Base-by-base conservation (phyloP, 2,329 filamentous ascomycete species). In the Rhynchosporium secalis region DNA sequence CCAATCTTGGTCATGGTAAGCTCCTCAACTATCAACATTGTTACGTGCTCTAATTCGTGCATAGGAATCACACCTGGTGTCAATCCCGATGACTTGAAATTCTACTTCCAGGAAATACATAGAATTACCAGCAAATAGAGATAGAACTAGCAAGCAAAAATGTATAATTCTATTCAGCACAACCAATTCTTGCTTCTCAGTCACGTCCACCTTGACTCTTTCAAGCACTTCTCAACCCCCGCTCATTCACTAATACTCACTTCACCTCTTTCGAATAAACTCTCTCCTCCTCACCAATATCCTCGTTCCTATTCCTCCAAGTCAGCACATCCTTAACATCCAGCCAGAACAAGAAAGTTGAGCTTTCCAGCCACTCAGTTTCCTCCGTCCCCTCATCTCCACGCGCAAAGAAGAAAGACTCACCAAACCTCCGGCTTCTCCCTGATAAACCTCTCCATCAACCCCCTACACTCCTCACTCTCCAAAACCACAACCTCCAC, bases 101-200 rank as follows among this genome's bases (percentile, higher is more conserved):
- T 96, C 78, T 99, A 91, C 80, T 94, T 99, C 68, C 82, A 96
- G 73, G 95, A 99, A 77, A 87, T 98, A 62, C 92, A 96, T 76
- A 84, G 90, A 54, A 77, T 87, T 63, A 85, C 84, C 41, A 83
- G 71, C 38, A 72, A 64, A 51, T 71, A 64, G 69, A 43, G 9
- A 31, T 33, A 28, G 20, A 20, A 15, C 56, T 6, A n/a, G 13
- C 3, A 40, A 28, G 13, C 40, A 49, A 54, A 48, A 49, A 48
- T 48, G n/a, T 33, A 58, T 49, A 38, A 48, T 28, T 5, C 49
- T 40, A 31, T 45, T 41, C n/a, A 20, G 38, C 4, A 20, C 20
- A 20, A 20, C 20, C 20, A 20, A 20, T 20, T 20, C 20, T 20
- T 20, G 20, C 20, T 20, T 20, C 20, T 1, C 20, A 20, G 20